phyloP scores from a whole-genome alignment of 805 yeast genomes.

The Hanseniaspora mollemarum region DNA sequence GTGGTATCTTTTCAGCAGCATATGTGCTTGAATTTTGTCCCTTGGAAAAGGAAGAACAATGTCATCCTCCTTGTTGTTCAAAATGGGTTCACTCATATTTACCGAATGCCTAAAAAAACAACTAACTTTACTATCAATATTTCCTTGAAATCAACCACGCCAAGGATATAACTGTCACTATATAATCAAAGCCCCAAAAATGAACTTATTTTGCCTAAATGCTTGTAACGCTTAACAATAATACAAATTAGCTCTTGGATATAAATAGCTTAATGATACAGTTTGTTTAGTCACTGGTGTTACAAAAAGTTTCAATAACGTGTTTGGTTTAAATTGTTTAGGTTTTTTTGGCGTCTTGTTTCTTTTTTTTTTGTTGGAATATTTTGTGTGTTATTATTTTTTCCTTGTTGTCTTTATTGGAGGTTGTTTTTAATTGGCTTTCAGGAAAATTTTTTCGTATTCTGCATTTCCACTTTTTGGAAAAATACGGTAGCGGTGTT shows the following conservation, averaged over 20 bases:
- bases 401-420: too few relatives aligned
- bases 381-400: not conserved
- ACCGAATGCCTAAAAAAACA: not conserved
- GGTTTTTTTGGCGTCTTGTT: not conserved
- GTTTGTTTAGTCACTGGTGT: not conserved
- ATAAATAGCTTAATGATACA: too few relatives aligned
- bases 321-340: too few relatives aligned
- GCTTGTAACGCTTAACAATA: too few relatives aligned
- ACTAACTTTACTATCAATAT: too few relatives aligned
- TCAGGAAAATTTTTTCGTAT: not conserved
- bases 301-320: not conserved
- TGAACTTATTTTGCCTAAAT: too few relatives aligned
- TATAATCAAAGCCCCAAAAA: too few relatives aligned
- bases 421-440: not conserved
- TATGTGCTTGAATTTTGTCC: not conserved
- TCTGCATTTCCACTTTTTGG: not conserved
- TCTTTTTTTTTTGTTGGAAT: not conserved
- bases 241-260: too few relatives aligned
- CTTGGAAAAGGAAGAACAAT: conserved; percentile 14
- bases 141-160: too few relatives aligned
- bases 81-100: not conserved
- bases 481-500: not conserved
- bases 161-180: too few relatives aligned
- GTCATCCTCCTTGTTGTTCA: not conserved
- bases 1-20: conserved; percentile 12